A percentile compares a stretch with the other conserved stretches of the same genome.
Conservation (phyloP, 1,284 basidiomycete genomes). For the Mycena citricolor region DNA sequence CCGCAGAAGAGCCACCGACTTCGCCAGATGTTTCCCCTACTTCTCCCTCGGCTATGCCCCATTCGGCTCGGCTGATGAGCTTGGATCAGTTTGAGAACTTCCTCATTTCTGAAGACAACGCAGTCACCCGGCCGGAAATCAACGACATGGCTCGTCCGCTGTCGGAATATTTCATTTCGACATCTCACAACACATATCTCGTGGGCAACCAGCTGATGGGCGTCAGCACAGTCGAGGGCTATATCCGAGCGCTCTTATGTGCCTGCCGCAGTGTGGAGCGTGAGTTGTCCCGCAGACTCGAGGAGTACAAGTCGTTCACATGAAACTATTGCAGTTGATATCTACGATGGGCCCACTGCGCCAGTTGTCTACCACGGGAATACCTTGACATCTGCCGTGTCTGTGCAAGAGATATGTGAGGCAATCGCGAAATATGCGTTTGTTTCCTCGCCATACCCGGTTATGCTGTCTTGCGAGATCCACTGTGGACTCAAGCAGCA, state of each 20-base stretch:
- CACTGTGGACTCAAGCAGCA: slow-evolving; percentile 86
- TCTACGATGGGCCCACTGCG: slow-evolving; percentile 86
- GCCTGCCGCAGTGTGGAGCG: slow-evolving; percentile 92
- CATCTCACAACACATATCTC: slow-evolving; percentile 97
- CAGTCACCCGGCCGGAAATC: slow-evolving; percentile 10
- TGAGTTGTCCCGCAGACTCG: slow-evolving; percentile 41
- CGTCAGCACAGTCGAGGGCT: slow-evolving; percentile 92
- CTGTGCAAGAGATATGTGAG: slow-evolving; percentile 80
- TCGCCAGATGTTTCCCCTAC: neutral
- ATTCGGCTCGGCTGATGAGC: slow-evolving; percentile 9
- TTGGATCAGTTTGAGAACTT: slow-evolving; percentile 18
- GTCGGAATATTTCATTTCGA: slow-evolving; percentile 89
- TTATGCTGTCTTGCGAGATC: slow-evolving; percentile 93
- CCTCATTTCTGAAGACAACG: slow-evolving; percentile 17
- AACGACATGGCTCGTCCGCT: slow-evolving; percentile 72
- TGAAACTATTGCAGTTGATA: slow-evolving; percentile 69
- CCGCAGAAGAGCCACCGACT: too few relatives aligned
- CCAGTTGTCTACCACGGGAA: slow-evolving; percentile 89
- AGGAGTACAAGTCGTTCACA: slow-evolving; percentile 4
- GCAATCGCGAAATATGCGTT: slow-evolving; percentile 94
- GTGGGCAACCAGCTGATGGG: slow-evolving; percentile 94
- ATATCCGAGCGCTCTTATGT: slow-evolving; percentile 80
- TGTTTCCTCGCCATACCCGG: slow-evolving; percentile 87
- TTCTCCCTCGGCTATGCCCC: neutral
- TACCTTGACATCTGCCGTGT: slow-evolving; percentile 85